phyloP scores from a whole-genome alignment of 768 basidiomycete species.

The Leccinum uliginosum region DNA sequence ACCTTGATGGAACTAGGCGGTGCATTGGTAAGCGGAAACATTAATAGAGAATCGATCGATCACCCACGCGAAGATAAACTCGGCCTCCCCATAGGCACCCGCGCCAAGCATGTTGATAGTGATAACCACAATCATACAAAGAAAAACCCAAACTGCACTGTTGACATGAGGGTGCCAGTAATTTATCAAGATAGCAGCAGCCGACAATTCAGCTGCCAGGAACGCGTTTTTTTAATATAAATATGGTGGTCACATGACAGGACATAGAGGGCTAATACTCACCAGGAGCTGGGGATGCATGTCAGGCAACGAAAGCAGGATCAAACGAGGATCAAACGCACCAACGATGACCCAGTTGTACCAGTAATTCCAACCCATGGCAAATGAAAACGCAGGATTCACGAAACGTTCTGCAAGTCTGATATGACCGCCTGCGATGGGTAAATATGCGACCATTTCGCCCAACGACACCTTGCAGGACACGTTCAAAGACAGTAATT shows the following conservation, averaged over 20 bases:
- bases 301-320: neutral
- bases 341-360: conserved; percentile 29
- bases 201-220: conserved; percentile 29
- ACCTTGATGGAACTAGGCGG: conserved; percentile 72
- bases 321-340: neutral
- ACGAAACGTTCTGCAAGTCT: conserved; percentile 80
- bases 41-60: neutral
- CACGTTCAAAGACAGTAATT: neutral
- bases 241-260: conserved; percentile 6
- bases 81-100: conserved; percentile 77
- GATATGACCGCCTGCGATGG: conserved; percentile 78
- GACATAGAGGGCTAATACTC: neutral
- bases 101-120: conserved; percentile 74
- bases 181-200: conserved; percentile 69
- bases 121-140: conserved; percentile 73
- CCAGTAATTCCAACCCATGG: conserved; percentile 57
- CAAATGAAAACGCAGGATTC: conserved; percentile 61
- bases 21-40: neutral
- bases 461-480: conserved; percentile 52
- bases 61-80: conserved; percentile 75
- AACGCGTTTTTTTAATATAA: neutral
- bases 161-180: conserved; percentile 60
- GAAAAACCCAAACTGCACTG: conserved; percentile 75
- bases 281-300: conserved; percentile 22
- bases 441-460: conserved; percentile 63